These are phyloP conservation scores for Lepiota subincarnata DNA, from an alignment of 768 basidiomycete species.

Conservation along the genomic window DNA sequence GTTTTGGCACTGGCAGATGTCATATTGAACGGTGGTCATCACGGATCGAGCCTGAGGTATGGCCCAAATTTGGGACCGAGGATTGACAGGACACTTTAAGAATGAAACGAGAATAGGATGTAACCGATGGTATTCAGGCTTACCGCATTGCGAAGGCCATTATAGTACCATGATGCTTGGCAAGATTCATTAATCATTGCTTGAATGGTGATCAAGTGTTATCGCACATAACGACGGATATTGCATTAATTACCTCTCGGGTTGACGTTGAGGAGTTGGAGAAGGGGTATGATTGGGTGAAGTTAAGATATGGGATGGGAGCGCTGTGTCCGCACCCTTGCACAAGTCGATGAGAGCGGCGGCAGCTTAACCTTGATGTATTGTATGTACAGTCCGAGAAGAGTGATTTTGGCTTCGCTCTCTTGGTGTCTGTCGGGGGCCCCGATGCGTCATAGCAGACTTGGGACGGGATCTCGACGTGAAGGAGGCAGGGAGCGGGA, in stretches of 20 bases:
- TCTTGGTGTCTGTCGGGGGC: not conserved
- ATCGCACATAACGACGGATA: conserved; percentile 67
- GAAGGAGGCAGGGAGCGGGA: too few relatives aligned
- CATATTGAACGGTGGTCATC: conserved; percentile 75
- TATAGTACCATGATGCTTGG: conserved; percentile 72
- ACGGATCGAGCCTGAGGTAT: conserved; percentile 79
- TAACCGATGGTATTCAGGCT: conserved; percentile 61
- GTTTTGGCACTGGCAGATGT: conserved; percentile 70
- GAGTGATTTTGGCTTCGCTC: not conserved
- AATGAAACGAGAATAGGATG: too few relatives aligned
- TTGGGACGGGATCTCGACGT: too few relatives aligned
- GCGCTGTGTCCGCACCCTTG: conserved; percentile 73
- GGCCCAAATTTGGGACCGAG: conserved; percentile 84
- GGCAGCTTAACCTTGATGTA: conserved; percentile 81
- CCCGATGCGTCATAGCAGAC: too few relatives aligned
- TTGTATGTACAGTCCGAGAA: conserved; percentile 68
- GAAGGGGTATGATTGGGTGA: conserved; percentile 69
- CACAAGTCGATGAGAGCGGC: conserved; percentile 90
- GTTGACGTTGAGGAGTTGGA: conserved; percentile 63
- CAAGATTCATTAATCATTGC: conserved; percentile 86
- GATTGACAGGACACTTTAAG: too few relatives aligned
- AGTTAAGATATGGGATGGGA: conserved; percentile 73
- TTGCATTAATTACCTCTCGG: conserved; percentile 43
- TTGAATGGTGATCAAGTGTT: conserved; percentile 83
- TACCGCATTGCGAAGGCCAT: conserved; percentile 78